Evolutionary conservation across 345 rosid genomes (phyloP).

Genomic region (Salix viminalis): DNA sequence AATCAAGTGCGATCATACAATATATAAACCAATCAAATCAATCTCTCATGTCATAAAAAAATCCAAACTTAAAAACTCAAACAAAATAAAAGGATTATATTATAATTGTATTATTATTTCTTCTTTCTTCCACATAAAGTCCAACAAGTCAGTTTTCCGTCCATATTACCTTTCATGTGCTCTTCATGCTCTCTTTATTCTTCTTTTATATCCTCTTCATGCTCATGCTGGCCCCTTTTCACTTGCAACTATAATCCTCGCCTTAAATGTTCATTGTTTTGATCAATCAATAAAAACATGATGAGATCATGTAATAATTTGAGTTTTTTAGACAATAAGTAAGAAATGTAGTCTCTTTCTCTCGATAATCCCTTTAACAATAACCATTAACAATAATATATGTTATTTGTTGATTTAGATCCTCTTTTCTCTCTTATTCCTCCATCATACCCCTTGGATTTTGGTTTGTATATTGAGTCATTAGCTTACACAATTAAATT

Average conservation of each 20-base stretch:
- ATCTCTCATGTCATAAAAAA: background rate
- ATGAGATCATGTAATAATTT: constrained; percentile 75
- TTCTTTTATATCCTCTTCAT: background rate
- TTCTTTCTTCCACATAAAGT: too few relatives aligned
- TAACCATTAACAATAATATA: constrained; percentile 1
- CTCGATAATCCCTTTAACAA: constrained; percentile 39
- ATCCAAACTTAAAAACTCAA: background rate
- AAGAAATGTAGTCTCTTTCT: constrained; percentile 67
- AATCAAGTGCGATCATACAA: background rate
- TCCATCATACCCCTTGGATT: constrained; percentile 17
- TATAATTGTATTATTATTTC: too few relatives aligned
- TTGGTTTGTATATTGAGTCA: constrained; percentile 70
- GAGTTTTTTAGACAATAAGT: constrained; percentile 53
- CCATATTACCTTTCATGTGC: constrained; percentile 15
- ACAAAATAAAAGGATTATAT: background rate
- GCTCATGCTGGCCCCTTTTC: constrained; percentile 26
- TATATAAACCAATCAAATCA: background rate
- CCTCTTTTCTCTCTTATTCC: constrained; percentile 55
- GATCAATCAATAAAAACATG: constrained; percentile 28
- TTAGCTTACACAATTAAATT: constrained; percentile 83
- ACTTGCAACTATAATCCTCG: too few relatives aligned
- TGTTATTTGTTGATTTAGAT: constrained; percentile 58
- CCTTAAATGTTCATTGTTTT: background rate
- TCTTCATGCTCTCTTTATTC: constrained; percentile 8
- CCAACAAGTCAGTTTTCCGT: too few relatives aligned